phyloP scores from a whole-genome alignment of 495 filamentous ascomycete species.

The Aspergillus indologenus region DNA sequence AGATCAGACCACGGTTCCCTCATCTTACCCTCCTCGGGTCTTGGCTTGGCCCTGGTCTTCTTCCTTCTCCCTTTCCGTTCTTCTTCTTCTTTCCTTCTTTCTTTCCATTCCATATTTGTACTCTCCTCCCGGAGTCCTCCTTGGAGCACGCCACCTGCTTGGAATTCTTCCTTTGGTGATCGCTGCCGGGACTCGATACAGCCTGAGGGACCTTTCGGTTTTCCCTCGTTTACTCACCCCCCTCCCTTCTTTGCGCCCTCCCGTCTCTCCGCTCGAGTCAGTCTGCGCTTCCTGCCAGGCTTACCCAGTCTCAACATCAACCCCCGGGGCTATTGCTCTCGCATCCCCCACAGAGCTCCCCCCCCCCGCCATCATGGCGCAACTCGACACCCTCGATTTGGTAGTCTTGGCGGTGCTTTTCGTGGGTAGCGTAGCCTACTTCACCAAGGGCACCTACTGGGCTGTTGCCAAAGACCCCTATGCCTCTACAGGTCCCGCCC shows the following conservation, averaged over 20 bases:
- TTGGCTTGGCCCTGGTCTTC: conserved; percentile 2
- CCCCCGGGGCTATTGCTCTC: conserved; percentile 1
- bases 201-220: conserved; percentile 5
- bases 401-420: conserved; percentile 83
- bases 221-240: conserved; percentile 7
- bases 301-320: background rate
- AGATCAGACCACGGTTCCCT: conserved; percentile 28
- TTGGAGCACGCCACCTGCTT: conserved; percentile 2
- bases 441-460: conserved; percentile 96
- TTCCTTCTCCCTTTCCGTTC: conserved; percentile 17
- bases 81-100: conserved; percentile 15
- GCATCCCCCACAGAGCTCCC: background rate
- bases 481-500: conserved; percentile 61
- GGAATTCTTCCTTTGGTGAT: background rate
- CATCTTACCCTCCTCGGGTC: conserved; percentile 12
- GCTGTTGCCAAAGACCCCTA: conserved; percentile 80
- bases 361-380: conserved; percentile 72
- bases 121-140: background rate
- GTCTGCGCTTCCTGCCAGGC: background rate
- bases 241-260: conserved; percentile 13
- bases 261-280: conserved; percentile 7
- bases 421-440: conserved; percentile 86
- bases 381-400: conserved; percentile 93
- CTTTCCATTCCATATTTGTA: conserved; percentile 8
- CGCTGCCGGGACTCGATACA: background rate